Evolutionary conservation across 2,329 filamentous ascomycete species (phyloP).

Genomic region (Camillea tinctor): DNA sequence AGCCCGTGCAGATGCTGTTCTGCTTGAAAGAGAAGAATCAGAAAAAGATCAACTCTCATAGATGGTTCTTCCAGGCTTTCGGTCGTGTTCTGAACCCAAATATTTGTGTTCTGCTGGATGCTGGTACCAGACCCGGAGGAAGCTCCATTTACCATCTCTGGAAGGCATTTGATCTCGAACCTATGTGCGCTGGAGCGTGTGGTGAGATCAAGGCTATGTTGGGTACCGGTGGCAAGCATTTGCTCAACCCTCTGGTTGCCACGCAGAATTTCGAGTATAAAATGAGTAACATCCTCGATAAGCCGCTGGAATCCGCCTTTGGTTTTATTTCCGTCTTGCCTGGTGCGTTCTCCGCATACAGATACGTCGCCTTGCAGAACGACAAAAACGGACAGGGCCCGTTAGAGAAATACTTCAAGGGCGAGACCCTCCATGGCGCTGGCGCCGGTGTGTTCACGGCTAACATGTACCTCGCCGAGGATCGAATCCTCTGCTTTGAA

Average conservation of each 20-base stretch:
- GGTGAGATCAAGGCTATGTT: conserved; percentile 98
- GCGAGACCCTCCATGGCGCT: conserved; percentile 92
- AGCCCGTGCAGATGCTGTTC: conserved; percentile 95
- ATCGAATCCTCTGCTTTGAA: conserved; percentile 95
- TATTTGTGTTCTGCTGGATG: conserved; percentile 94
- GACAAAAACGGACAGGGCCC: conserved; percentile 94
- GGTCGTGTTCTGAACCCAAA: conserved; percentile 90
- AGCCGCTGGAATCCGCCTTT: conserved; percentile 94
- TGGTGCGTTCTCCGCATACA: conserved; percentile 90
- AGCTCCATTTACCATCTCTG: conserved; percentile 97
- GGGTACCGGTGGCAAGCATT: conserved; percentile 75
- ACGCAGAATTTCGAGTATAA: conserved; percentile 99
- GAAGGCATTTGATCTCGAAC: conserved; percentile 97
- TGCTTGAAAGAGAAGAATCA: conserved; percentile 99
- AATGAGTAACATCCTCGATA: conserved; percentile 98
- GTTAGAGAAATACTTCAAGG: conserved; percentile 98
- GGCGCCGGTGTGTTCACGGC: conserved; percentile 97
- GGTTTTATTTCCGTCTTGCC: conserved; percentile 97
- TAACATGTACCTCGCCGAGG: conserved; percentile 91
- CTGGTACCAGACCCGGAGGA: conserved; percentile 89
- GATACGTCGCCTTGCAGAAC: conserved; percentile 94
- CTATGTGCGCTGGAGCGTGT: conserved; percentile 95
- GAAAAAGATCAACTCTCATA: conserved; percentile 99
- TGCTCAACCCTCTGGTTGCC: conserved; percentile 91
- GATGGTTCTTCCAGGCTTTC: conserved; percentile 99